Evolutionary conservation across 1,284 basidiomycete genomes (phyloP), one percentile per base, ranked within the genome.

Genomic region (Irpex sp.): DNA sequence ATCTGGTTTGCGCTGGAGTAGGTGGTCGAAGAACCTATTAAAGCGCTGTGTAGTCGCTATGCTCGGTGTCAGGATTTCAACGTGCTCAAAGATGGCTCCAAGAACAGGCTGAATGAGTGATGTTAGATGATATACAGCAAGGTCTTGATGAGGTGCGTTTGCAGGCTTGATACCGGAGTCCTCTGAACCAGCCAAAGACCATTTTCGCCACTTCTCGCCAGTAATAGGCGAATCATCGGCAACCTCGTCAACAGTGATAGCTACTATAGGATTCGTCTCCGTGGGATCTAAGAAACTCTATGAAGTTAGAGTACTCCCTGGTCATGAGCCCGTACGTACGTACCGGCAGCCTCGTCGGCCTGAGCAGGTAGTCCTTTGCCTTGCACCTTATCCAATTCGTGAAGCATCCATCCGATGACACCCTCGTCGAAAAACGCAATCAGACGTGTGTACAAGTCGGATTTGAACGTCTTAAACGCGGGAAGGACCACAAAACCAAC

Each of bases 401-500:
- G 76, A 26, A 89, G 71, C 57, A 84, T 76, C 15, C 75, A 76
- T 60, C 83, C 79, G 3, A 90, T 71, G 15, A 91, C 73, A 40
- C 79, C 78, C 31, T 82, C 80, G 64, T 90, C 85, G 68, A 89
- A 91, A 70, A 91, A 89, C 3, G 74, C 71, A 44, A 91, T 73
- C 7, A 92, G 74, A 2, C 86, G 81, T 11, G 76, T 71, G 66
- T 85, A 80, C 83, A 90, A 87, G 65, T 81, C 81, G 38, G 74
- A 69, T 13, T 75, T 79, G 73, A 91, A 92, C 47, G 86, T 86
- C 13, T 79, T 76, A 68, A 92, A 90, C 0, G 89, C 87, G 5
- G 88, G 88, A 37, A 91, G 81, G 59, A 90, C 73, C 8, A 86
- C 84, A 64, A 85, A 82, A 1, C 82, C 86, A 62, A 92, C 82